A percentile compares a stretch with the other conserved stretches of the same genome.
Evolutionary conservation across 1,139 yeast species (phyloP).

Genomic region (Yamadazyma spencermartinsiae): DNA sequence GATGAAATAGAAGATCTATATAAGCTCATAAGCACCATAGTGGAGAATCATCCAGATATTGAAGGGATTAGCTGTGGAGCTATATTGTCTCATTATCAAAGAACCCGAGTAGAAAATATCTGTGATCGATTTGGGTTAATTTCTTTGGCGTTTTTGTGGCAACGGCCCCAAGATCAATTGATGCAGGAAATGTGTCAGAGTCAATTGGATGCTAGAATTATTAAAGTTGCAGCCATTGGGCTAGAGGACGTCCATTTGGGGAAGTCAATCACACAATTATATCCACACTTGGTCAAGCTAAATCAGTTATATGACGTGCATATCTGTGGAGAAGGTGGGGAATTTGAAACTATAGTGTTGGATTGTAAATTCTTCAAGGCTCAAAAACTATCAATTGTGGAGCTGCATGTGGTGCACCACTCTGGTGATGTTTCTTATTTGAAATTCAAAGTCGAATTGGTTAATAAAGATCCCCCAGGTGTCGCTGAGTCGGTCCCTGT

Average conservation of each 20-base stretch:
- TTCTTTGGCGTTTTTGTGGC: constrained; percentile 84
- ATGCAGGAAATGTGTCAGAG: constrained; percentile 79
- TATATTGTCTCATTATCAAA: constrained; percentile 86
- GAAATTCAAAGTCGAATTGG: constrained; percentile 42
- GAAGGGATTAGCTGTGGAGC: constrained; percentile 95
- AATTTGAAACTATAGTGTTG: constrained; percentile 87
- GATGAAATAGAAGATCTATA: constrained; percentile 89
- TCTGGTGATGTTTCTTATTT: constrained; percentile 65
- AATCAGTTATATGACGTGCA: constrained; percentile 77
- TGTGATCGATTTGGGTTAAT: constrained; percentile 71
- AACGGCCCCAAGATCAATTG: constrained; percentile 73
- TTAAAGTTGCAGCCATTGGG: constrained; percentile 94
- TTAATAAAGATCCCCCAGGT: constrained; percentile 30
- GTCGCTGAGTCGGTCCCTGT: constrained; percentile 28
- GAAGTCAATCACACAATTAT: constrained; percentile 58
- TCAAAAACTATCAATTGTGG: constrained; percentile 49
- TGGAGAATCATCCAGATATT: constrained; percentile 62
- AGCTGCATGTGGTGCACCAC: constrained; percentile 44
- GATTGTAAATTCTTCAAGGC: constrained; percentile 79
- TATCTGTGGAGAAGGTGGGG: constrained; percentile 98
- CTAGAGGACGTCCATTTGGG: constrained; percentile 67
- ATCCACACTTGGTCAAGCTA: constrained; percentile 57
- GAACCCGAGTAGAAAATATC: constrained; percentile 90
- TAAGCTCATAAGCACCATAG: constrained; percentile 48
- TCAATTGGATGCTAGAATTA: constrained; percentile 77